A percentile compares a stretch with the other conserved stretches of the same genome.
Evolutionary conservation across 2,329 filamentous ascomycete genomes (phyloP).

Genomic region (Fusarium agapanthi): DNA sequence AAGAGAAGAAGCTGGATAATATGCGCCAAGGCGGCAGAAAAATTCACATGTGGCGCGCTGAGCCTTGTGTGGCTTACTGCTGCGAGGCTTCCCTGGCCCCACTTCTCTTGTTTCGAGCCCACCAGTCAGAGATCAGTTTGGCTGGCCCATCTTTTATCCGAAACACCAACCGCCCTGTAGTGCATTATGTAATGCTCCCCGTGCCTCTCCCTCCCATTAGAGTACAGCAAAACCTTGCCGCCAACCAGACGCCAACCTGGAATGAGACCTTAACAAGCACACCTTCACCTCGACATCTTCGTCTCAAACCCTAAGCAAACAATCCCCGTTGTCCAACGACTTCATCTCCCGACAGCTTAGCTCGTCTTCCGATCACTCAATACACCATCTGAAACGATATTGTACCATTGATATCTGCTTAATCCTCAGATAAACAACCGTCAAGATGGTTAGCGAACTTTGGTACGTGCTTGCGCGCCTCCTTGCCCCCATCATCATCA

Average conservation of each 20-base stretch:
- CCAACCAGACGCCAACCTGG: conserved; percentile 51
- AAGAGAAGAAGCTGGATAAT: conserved; percentile 25
- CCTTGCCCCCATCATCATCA: conserved; percentile 43
- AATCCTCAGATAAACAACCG: conserved; percentile 44
- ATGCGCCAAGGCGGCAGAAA: conserved; percentile 33
- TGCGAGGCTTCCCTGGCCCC: conserved; percentile 5
- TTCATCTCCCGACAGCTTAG: conserved; percentile 34
- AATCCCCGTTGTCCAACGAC: conserved; percentile 39
- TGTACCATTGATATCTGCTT: conserved; percentile 21
- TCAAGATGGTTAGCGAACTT: conserved; percentile 80
- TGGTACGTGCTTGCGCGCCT: conserved; percentile 71
- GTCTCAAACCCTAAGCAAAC: conserved; percentile 38
- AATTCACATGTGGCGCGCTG: conserved; percentile 34
- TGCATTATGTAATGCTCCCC: conserved; percentile 47
- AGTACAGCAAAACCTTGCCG: conserved; percentile 54
- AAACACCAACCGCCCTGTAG: conserved; percentile 13
- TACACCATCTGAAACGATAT: conserved; percentile 25
- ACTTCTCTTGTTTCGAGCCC: not conserved
- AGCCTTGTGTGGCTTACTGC: conserved; percentile 30
- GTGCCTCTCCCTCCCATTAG: conserved; percentile 35
- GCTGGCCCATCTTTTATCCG: conserved; percentile 35
- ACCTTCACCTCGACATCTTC: conserved; percentile 39
- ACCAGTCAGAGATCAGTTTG: not conserved
- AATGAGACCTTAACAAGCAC: conserved; percentile 52
- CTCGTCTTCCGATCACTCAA: conserved; percentile 16